Percentiles rank a stretch among this genome's conserved stretches.
phyloP scores from a whole-genome alignment of 148 eudicot genomes.

The Rhododendron henanense region DNA sequence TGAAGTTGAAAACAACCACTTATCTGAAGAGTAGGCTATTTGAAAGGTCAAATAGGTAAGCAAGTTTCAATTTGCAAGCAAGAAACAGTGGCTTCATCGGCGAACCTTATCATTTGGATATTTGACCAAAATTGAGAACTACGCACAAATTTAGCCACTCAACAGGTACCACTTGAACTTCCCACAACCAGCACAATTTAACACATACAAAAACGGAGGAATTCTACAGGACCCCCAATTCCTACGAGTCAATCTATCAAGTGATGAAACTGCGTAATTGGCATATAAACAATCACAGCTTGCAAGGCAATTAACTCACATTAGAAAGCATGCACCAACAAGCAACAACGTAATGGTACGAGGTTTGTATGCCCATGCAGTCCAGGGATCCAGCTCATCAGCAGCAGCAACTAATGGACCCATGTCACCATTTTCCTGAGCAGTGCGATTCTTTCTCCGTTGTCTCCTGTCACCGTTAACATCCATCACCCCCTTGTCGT shows the following conservation, averaged over 20 bases:
- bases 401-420: constrained; percentile 40
- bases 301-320: constrained; percentile 49
- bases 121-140: neutral
- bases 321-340: constrained; percentile 88
- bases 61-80: neutral
- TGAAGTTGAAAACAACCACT: neutral
- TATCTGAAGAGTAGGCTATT: neutral
- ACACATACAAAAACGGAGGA: neutral
- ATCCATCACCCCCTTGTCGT: constrained; percentile 40
- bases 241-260: neutral
- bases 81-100: neutral
- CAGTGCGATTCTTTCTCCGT: constrained; percentile 21
- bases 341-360: constrained; percentile 80
- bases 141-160: neutral
- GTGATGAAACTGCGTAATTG: neutral
- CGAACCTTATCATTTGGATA: neutral
- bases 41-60: neutral
- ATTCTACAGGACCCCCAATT: constrained; percentile 6
- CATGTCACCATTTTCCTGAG: constrained; percentile 55
- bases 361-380: constrained; percentile 97
- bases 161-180: neutral
- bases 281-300: neutral
- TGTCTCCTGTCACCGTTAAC: constrained; percentile 38
- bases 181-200: neutral
- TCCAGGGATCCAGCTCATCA: constrained; percentile 96